phyloP scores from a whole-genome alignment of 2,329 filamentous ascomycete species.

The Myrmaecium sp. region DNA sequence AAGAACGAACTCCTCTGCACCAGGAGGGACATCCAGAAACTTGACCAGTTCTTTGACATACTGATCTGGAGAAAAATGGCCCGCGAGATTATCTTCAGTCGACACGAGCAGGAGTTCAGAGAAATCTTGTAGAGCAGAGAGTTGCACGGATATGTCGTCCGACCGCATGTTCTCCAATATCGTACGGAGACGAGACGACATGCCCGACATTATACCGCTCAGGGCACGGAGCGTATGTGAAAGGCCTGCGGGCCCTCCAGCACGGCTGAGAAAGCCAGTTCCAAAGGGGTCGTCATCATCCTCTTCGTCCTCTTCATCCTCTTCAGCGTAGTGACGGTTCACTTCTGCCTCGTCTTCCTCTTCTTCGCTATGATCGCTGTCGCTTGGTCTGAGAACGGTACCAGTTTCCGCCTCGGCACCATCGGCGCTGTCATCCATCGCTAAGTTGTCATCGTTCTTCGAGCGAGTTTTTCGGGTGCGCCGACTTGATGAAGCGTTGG shows the following conservation, averaged over 20 bases:
- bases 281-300: slow-evolving; percentile 45
- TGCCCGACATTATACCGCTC: slow-evolving; percentile 80
- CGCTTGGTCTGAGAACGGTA: no score
- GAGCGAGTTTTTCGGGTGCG: slow-evolving; percentile 15
- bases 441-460: slow-evolving; percentile 44
- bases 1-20: no score
- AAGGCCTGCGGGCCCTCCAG: slow-evolving; percentile 45
- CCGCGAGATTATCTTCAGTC: slow-evolving; percentile 89
- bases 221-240: slow-evolving; percentile 72
- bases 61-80: slow-evolving; percentile 83
- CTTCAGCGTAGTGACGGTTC: slow-evolving; percentile 46
- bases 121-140: slow-evolving; percentile 82
- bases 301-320: slow-evolving; percentile 37
- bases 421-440: slow-evolving; percentile 55
- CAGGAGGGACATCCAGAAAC: slow-evolving; percentile 72
- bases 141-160: slow-evolving; percentile 70
- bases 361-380: slow-evolving; percentile 40
- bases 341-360: slow-evolving; percentile 17
- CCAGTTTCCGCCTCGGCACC: no score
- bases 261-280: slow-evolving; percentile 48
- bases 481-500: slow-evolving; percentile 13
- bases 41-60: slow-evolving; percentile 95
- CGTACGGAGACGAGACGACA: slow-evolving; percentile 58
- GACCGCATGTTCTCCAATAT: slow-evolving; percentile 46
- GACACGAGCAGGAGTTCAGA: slow-evolving; percentile 88